These are phyloP conservation scores for Millerago galiae DNA, from an alignment of 805 yeast species.

Conservation along the genomic window DNA sequence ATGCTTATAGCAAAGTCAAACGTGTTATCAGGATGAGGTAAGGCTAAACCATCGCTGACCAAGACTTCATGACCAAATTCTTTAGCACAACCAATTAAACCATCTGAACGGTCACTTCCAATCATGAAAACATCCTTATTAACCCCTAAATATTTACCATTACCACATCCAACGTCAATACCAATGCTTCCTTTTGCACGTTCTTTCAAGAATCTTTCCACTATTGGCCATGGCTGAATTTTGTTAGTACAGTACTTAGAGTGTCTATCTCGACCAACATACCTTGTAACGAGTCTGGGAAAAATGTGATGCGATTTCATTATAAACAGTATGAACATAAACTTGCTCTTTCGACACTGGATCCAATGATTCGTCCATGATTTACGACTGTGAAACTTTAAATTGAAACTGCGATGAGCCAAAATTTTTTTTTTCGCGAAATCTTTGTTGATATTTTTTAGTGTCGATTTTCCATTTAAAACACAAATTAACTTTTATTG, in stretches of 20 bases:
- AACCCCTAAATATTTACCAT: constrained; percentile 81
- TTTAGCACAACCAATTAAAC: constrained; percentile 59
- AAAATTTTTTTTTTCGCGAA: background rate
- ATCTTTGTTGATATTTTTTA: background rate
- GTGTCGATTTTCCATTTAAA: no score
- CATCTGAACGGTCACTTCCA: constrained; percentile 71
- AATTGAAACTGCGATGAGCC: background rate
- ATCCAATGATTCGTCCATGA: constrained; percentile 25
- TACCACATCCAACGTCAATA: constrained; percentile 94
- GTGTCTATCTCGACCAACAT: constrained; percentile 5
- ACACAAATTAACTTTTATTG: background rate
- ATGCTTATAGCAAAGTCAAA: constrained; percentile 86
- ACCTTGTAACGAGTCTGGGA: constrained; percentile 84
- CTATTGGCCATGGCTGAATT: constrained; percentile 89
- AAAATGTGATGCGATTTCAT: constrained; percentile 88
- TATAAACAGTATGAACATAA: constrained; percentile 88
- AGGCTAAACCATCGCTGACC: constrained; percentile 72
- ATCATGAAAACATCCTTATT: constrained; percentile 63
- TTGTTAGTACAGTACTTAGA: background rate
- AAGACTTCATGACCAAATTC: constrained; percentile 46
- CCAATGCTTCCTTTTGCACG: constrained; percentile 60
- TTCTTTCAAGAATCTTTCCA: constrained; percentile 54
- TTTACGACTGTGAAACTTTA: background rate
- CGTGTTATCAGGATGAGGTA: constrained; percentile 45
- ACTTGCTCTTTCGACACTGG: constrained; percentile 62